Evolutionary conservation across 768 basidiomycete species (phyloP).

Genomic region (Lyophyllum atratum): DNA sequence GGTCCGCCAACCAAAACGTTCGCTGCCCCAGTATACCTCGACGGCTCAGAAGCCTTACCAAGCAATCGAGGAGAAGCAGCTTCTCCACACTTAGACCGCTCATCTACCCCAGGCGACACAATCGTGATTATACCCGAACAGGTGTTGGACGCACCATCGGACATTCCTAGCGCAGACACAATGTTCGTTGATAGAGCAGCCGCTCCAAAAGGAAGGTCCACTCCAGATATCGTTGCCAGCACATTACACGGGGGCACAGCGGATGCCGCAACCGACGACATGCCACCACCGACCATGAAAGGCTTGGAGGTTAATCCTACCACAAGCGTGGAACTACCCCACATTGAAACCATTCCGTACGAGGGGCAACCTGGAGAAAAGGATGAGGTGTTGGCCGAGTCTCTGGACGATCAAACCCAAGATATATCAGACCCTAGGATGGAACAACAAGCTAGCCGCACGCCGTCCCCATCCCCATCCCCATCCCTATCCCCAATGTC

Average conservation of each 20-base stretch:
- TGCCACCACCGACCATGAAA: neutral
- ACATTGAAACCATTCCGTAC: no score
- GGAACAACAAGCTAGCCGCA: no score
- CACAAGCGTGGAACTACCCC: neutral
- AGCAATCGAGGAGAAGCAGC: neutral
- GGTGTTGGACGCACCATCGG: neutral
- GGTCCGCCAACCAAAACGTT: no score
- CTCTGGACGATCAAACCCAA: neutral
- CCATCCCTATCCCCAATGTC: neutral
- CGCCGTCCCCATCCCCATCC: neutral
- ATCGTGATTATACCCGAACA: neutral
- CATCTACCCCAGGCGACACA: neutral
- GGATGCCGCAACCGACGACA: neutral
- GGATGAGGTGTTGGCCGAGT: neutral
- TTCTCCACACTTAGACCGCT: neutral
- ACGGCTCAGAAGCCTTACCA: neutral
- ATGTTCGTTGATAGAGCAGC: no score
- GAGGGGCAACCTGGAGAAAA: neutral
- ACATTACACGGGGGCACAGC: neutral
- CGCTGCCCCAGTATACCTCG: no score
- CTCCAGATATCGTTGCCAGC: neutral
- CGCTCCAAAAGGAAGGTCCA: neutral
- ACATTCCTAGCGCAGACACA: neutral
- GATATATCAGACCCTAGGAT: neutral
- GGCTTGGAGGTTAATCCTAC: neutral